phyloP scores from a whole-genome alignment of 768 basidiomycete species.

The Lactarius trivialis region DNA sequence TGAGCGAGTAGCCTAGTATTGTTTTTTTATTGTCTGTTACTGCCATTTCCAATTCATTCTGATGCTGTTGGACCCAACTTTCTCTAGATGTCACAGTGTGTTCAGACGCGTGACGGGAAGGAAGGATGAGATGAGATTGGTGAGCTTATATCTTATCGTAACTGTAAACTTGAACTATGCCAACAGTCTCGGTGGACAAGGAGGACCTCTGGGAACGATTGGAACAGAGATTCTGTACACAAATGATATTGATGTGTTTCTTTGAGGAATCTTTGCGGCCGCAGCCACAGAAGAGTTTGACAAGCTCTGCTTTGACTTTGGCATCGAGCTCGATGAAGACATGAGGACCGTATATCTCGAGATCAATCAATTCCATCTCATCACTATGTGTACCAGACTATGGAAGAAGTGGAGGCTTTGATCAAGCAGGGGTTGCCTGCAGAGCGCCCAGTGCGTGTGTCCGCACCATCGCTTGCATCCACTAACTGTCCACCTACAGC shows the following conservation, averaged over 20 bases:
- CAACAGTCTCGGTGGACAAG: constrained; percentile 94
- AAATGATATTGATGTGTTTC: background rate
- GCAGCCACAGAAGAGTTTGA: constrained; percentile 93
- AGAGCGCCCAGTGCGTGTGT: constrained; percentile 65
- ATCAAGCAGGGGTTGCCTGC: constrained; percentile 79
- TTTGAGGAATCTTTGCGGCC: constrained; percentile 8
- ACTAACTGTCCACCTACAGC: constrained; percentile 39
- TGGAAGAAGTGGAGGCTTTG: constrained; percentile 74
- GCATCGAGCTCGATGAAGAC: constrained; percentile 96
- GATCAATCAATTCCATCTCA: background rate
- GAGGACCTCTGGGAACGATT: constrained; percentile 87
- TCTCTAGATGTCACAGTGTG: no score
- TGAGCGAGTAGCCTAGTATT: no score
- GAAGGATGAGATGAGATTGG: background rate
- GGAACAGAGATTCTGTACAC: constrained; percentile 72
- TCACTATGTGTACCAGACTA: constrained; percentile 51
- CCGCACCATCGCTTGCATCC: background rate
- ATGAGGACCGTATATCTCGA: constrained; percentile 40
- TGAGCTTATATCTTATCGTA: background rate
- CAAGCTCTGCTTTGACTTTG: constrained; percentile 93
- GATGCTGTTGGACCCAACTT: no score
- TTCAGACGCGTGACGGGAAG: background rate
- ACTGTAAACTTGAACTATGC: constrained; percentile 47
- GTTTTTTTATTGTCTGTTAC: no score
- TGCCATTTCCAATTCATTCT: no score